Base-by-base conservation (phyloP, 345 rosid species). In the Crucihimalaya himalaica region DNA sequence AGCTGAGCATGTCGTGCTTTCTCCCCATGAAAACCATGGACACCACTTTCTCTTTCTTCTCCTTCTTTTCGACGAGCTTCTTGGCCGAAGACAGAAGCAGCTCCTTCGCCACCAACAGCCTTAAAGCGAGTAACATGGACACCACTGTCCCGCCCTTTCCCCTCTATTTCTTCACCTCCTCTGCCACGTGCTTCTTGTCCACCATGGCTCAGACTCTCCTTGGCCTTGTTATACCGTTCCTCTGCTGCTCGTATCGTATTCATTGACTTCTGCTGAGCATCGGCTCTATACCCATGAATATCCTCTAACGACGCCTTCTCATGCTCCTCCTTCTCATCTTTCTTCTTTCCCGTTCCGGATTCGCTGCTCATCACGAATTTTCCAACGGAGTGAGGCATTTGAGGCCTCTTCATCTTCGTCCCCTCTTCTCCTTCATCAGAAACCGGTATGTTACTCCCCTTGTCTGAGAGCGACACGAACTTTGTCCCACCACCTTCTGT, bases 181-280 rank as follows among this genome's bases (percentile, higher is more conserved):
- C 0, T 8, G 5, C 75, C 67, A 16, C 39, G 59, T 27, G 62
- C 34, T 40, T 50, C 75, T 61, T 62, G 40, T 63, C 75, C 51
- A 67, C 75, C 39, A 74, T 40, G 81, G 37, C 70, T 70, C 20
- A 81, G 63, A 14, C 43, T 20, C 60, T 82, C 82, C 54, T 81
- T 84, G 0, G 84, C 85, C 55, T 81, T 80, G 78, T 86, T 82
- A 16, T 87, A 83, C 54, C 85, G 20, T 71, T 83, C 86, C 50
- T 88, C 83, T 0, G 87, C 89, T 16, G 81, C 89, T 32, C 66
- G 57, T 7, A 88, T 11, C 2, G 79, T 77, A 34, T 86, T 87
- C 70, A 74, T 61, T 0, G 92, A 83, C 31, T 66, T 83, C 78
- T 86, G 84, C 73, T 88, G 97, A 23, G 89, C 95, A 32, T 16